phyloP scores from a whole-genome alignment of 139 green algal genomes.

The Micromonas pusilla region DNA sequence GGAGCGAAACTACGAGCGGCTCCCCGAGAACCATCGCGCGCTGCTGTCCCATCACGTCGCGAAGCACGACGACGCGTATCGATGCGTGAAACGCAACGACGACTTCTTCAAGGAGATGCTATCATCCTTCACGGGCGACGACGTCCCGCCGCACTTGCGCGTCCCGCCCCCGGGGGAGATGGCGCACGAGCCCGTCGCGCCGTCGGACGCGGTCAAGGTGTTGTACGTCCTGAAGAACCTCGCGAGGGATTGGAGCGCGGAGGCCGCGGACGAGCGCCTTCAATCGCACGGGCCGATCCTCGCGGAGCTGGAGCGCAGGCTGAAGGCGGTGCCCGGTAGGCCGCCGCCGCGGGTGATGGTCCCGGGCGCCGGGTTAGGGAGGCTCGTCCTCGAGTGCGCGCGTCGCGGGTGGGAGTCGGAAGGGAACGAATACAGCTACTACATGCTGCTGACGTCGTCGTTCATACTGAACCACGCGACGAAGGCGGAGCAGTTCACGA shows the following conservation, averaged over 20 bases:
- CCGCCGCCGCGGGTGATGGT: conserved; percentile 60
- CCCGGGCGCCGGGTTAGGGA: conserved; percentile 76
- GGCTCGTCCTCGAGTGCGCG: conserved; percentile 57
- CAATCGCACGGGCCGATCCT: conserved; percentile 65
- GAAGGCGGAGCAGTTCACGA: conserved; percentile 44
- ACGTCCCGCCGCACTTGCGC: conserved; percentile 30
- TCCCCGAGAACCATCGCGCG: conserved; percentile 45
- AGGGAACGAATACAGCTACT: conserved; percentile 96
- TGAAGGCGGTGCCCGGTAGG: background rate
- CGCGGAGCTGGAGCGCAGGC: conserved; percentile 36
- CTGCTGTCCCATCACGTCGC: background rate
- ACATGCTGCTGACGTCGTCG: conserved; percentile 83
- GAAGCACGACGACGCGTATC: background rate
- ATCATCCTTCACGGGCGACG: background rate
- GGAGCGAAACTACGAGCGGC: conserved; percentile 54
- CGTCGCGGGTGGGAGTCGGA: conserved; percentile 26
- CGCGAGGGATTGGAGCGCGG: conserved; percentile 72
- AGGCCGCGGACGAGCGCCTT: conserved; percentile 64
- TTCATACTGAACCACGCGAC: conserved; percentile 81
- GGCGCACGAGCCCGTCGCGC: background rate
- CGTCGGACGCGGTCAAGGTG: conserved; percentile 48
- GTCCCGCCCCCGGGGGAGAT: background rate
- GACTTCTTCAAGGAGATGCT: conserved; percentile 6
- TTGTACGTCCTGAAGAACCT: conserved; percentile 90
- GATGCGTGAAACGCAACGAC: background rate